These are phyloP conservation scores for Funneliformis geosporum DNA, from an alignment of 192 early-diverging fungal genomes.

Conservation along the genomic window DNA sequence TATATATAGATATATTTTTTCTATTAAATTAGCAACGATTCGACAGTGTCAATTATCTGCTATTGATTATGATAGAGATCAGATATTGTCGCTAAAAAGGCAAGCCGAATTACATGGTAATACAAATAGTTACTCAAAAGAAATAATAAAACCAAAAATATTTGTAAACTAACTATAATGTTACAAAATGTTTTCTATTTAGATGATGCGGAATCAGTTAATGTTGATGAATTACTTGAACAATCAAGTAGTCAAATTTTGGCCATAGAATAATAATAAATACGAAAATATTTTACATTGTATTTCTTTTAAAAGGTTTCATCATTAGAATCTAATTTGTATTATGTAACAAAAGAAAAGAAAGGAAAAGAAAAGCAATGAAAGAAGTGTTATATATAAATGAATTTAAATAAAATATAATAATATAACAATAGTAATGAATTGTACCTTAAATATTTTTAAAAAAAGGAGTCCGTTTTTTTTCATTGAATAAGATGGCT, in stretches of 20 bases:
- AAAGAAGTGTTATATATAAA: too few species aligned
- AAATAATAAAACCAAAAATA: not conserved
- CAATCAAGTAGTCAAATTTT: not conserved
- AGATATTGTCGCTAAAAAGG: slow-evolving; percentile 32
- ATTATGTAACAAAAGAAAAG: too few species aligned
- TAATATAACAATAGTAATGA: too few species aligned
- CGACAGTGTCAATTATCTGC: slow-evolving; percentile 43
- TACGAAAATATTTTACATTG: too few species aligned
- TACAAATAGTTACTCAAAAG: not conserved
- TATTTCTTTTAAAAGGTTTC: too few species aligned
- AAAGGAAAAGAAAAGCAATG: too few species aligned
- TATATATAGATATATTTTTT: not conserved
- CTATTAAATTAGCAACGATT: slow-evolving; percentile 37
- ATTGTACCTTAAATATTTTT: too few species aligned
- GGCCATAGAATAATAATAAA: not conserved
- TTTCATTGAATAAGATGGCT: too few species aligned
- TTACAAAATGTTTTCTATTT: not conserved
- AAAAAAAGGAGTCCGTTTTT: too few species aligned
- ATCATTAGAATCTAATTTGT: too few species aligned
- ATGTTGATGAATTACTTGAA: not conserved
- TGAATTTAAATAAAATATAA: too few species aligned
- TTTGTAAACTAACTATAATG: not conserved
- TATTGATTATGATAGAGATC: slow-evolving; percentile 46
- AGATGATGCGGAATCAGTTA: not conserved
- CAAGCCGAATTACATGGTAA: not conserved